These are phyloP conservation scores for Boletales sp. DNA, from an alignment of 768 basidiomycete species.

Conservation along the genomic window DNA sequence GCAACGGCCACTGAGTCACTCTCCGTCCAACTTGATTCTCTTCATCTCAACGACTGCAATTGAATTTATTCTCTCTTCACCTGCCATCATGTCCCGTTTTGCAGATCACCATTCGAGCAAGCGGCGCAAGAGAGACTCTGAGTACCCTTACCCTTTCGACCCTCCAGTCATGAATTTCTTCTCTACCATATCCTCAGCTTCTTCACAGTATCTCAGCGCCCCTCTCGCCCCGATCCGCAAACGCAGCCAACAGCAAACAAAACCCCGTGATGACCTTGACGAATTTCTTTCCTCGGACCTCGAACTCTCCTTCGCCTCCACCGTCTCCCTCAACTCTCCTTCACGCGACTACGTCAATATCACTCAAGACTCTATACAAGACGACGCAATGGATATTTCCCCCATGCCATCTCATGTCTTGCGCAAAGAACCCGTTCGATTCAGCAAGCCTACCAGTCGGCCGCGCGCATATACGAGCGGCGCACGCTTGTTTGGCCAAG, in stretches of 20 bases:
- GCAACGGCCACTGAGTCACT: slow-evolving; percentile 3
- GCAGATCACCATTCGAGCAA: slow-evolving; percentile 42
- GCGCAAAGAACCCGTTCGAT: slow-evolving; percentile 28
- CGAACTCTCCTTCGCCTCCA: slow-evolving; percentile 80
- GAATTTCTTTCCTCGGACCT: slow-evolving; percentile 73
- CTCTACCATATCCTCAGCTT: slow-evolving; percentile 36
- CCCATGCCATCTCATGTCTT: slow-evolving; percentile 47
- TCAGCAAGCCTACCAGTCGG: slow-evolving; percentile 35
- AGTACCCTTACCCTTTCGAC: slow-evolving; percentile 17
- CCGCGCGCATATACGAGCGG: slow-evolving; percentile 66
- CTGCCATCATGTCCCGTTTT: slow-evolving; percentile 33
- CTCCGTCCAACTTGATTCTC: slow-evolving; percentile 4
- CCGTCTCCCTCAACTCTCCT: slow-evolving; percentile 75
- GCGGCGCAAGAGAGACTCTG: slow-evolving; percentile 41
- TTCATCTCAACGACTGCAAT: neutral
- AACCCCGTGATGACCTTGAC: slow-evolving; percentile 52
- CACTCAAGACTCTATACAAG: slow-evolving; percentile 45
- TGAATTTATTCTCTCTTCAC: too few relatives aligned
- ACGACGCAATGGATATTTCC: slow-evolving; percentile 80
- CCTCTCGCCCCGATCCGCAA: slow-evolving; percentile 44
- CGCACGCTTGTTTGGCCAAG: slow-evolving; percentile 68
- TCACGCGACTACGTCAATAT: slow-evolving; percentile 45
- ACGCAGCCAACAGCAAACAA: slow-evolving; percentile 39
- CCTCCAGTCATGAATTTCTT: slow-evolving; percentile 56
- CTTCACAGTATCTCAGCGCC: slow-evolving; percentile 42